A percentile compares a stretch with the other conserved stretches of the same genome.
These are phyloP conservation scores for Hanseniaspora hatyaiensis DNA, from an alignment of 805 yeast genomes.

Conservation along the genomic window DNA sequence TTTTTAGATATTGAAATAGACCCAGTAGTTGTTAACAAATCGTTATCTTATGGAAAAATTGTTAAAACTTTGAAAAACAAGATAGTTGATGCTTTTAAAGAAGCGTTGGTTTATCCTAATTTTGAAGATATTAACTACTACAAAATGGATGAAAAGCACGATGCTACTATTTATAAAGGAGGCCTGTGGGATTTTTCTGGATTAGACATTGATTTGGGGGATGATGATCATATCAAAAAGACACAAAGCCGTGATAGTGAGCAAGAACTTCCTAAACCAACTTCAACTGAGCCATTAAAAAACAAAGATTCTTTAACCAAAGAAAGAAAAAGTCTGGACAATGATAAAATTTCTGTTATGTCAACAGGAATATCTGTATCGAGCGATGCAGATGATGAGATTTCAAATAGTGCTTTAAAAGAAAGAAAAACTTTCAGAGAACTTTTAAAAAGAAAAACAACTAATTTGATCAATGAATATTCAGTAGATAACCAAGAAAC, in stretches of 20 bases:
- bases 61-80: slow-evolving; percentile 70
- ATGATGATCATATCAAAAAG: neutral
- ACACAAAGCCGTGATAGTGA: too few species aligned
- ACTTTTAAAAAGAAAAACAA: neutral
- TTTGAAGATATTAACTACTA: slow-evolving; percentile 80
- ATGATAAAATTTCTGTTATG: neutral
- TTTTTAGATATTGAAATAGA: slow-evolving; percentile 62
- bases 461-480: neutral
- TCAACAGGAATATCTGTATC: neutral
- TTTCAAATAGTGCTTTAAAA: neutral
- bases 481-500: neutral
- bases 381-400: neutral
- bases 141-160: slow-evolving; percentile 34
- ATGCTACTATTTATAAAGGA: slow-evolving; percentile 66
- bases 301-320: neutral
- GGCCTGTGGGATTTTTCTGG: slow-evolving; percentile 63
- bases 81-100: slow-evolving; percentile 66
- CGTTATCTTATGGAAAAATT: slow-evolving; percentile 62
- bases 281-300: neutral
- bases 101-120: slow-evolving; percentile 69
- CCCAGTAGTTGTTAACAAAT: slow-evolving; percentile 81
- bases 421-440: slow-evolving; percentile 14
- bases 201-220: neutral
- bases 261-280: too few species aligned
- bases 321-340: neutral